Evolutionary conservation across 805 yeast species (phyloP).

Genomic region (Kodamaea neixiangensis): DNA sequence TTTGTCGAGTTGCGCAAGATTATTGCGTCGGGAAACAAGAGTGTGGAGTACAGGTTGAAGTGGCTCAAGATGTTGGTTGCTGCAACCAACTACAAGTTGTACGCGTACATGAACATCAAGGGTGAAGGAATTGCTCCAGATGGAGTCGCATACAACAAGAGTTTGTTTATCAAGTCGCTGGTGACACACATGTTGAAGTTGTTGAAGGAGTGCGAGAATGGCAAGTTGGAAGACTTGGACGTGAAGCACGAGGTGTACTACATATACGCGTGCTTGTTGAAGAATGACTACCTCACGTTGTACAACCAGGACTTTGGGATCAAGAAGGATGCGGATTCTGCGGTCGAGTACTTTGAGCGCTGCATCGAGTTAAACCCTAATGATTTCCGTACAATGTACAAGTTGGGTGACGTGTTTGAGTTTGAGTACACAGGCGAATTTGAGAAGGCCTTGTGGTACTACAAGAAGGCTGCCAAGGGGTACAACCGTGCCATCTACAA

Average conservation of each 20-base stretch:
- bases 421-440: constrained; percentile 32
- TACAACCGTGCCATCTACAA: constrained; percentile 46
- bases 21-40: constrained; percentile 44
- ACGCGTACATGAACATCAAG: constrained; percentile 43
- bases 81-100: constrained; percentile 41
- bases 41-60: constrained; percentile 40
- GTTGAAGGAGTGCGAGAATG: constrained; percentile 33
- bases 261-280: constrained; percentile 40
- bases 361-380: constrained; percentile 34
- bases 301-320: constrained; percentile 41
- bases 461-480: constrained; percentile 44
- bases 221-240: constrained; percentile 17
- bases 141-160: constrained; percentile 32
- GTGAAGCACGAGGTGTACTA: constrained; percentile 34
- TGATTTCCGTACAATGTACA: constrained; percentile 35
- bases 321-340: constrained; percentile 27
- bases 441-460: constrained; percentile 34
- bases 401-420: constrained; percentile 43
- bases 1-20: constrained; percentile 34
- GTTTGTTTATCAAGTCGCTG: constrained; percentile 39
- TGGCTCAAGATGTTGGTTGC: constrained; percentile 45
- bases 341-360: constrained; percentile 33
- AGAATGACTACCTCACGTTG: constrained; percentile 31
- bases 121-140: constrained; percentile 38
- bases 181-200: constrained; percentile 39